Evolutionary conservation across 2,329 filamentous ascomycete species (phyloP).

Genomic region (Leptographium wingfieldii): DNA sequence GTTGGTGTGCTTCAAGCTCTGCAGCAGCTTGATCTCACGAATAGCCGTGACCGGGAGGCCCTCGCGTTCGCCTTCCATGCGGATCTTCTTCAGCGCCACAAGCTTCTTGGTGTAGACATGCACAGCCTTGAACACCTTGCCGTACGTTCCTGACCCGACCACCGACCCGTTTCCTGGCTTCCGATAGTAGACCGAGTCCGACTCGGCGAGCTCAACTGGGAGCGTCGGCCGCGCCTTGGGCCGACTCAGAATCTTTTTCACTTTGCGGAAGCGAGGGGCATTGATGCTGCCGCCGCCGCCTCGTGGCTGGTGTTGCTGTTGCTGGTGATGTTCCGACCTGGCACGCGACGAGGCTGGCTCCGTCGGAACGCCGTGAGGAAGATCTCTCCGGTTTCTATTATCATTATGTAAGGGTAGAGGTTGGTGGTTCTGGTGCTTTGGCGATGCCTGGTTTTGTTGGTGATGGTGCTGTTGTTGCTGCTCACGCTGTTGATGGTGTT

Average conservation of each 20-base stretch:
- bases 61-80: slow-evolving; percentile 86
- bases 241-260: slow-evolving; percentile 57
- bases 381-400: slow-evolving; percentile 25
- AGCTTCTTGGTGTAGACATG: slow-evolving; percentile 81
- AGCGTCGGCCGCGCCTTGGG: slow-evolving; percentile 60
- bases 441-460: background rate
- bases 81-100: slow-evolving; percentile 80
- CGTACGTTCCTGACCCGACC: slow-evolving; percentile 89
- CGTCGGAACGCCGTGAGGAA: slow-evolving; percentile 37
- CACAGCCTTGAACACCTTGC: slow-evolving; percentile 87
- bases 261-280: slow-evolving; percentile 42
- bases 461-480: background rate
- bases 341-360: slow-evolving; percentile 39
- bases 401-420: slow-evolving; percentile 9
- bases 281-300: slow-evolving; percentile 12
- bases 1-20: slow-evolving; percentile 70
- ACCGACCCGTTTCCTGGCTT: slow-evolving; percentile 98
- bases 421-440: background rate
- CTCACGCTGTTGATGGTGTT: slow-evolving; percentile 16
- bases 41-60: slow-evolving; percentile 86
- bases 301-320: slow-evolving; percentile 2
- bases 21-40: slow-evolving; percentile 82
- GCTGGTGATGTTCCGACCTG: slow-evolving; percentile 12
- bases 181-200: slow-evolving; percentile 84
- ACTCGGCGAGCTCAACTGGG: slow-evolving; percentile 57